phyloP scores from a whole-genome alignment of 2,329 filamentous ascomycete genomes.

The Alternaria sp. region DNA sequence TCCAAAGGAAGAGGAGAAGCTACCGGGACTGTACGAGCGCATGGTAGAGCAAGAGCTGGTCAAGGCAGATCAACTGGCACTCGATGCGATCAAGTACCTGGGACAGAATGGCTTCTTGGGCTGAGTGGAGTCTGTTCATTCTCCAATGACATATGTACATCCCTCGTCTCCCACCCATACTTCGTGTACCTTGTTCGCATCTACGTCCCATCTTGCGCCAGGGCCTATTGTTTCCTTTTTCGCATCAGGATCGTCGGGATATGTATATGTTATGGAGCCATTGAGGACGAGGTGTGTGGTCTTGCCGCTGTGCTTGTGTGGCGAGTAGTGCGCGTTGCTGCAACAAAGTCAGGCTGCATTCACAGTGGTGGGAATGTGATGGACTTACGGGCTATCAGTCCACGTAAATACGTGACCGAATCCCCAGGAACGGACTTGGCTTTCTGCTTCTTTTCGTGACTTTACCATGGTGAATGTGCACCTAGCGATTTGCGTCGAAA shows the following conservation, averaged over 20 bases:
- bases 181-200: constrained; percentile 70
- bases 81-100: constrained; percentile 58
- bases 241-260: constrained; percentile 66
- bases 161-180: constrained; percentile 73
- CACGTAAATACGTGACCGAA: constrained; percentile 76
- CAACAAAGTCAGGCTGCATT: not conserved
- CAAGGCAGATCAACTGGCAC: constrained; percentile 52
- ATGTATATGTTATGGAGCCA: constrained; percentile 72
- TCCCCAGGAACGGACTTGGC: constrained; percentile 73
- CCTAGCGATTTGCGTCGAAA: not conserved
- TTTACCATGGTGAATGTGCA: constrained; percentile 43
- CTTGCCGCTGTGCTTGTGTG: constrained; percentile 70
- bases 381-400: constrained; percentile 72
- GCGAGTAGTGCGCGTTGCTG: constrained; percentile 73
- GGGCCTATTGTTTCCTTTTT: constrained; percentile 67
- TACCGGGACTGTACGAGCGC: constrained; percentile 40
- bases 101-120: constrained; percentile 55
- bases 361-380: not conserved
- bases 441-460: constrained; percentile 62
- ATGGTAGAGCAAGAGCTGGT: constrained; percentile 57
- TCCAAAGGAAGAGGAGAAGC: constrained; percentile 25
- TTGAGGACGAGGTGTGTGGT: constrained; percentile 75
- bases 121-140: constrained; percentile 49
- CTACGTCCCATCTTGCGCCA: constrained; percentile 72
- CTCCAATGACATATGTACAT: constrained; percentile 73